Conservation (phyloP, 352 stramenopile genomes). For the Plasmopara viticola region DNA sequence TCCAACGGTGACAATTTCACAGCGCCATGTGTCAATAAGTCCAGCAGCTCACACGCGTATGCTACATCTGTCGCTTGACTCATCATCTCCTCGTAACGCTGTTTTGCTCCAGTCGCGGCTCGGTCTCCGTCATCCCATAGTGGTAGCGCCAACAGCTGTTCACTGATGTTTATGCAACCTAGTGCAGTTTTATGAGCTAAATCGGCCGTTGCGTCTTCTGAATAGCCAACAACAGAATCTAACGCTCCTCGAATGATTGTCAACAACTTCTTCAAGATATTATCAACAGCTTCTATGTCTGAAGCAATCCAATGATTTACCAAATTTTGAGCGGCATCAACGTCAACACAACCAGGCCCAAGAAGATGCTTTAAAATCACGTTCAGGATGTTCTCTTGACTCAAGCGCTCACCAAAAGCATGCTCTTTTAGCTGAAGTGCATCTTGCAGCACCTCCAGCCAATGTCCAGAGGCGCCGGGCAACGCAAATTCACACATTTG, state of each 20-base stretch:
- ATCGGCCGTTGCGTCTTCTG: conserved; percentile 22
- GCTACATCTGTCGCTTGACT: conserved; percentile 26
- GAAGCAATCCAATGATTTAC: conserved; percentile 46
- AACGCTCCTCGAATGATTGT: conserved; percentile 25
- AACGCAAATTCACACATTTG: conserved; percentile 47
- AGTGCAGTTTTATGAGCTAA: conserved; percentile 22
- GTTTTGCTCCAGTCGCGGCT: conserved; percentile 11
- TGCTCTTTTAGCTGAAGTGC: conserved; percentile 65
- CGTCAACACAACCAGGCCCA: conserved; percentile 14
- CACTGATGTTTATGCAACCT: conserved; percentile 29
- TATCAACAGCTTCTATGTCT: conserved; percentile 35
- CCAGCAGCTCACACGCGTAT: conserved; percentile 44
- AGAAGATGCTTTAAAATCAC: conserved; percentile 50
- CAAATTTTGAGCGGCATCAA: conserved; percentile 35
- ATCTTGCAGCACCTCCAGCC: conserved; percentile 55
- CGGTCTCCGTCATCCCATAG: conserved; percentile 25
- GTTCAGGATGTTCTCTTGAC: conserved; percentile 48
- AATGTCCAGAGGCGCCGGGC: conserved; percentile 17
- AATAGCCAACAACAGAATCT: conserved; percentile 30
- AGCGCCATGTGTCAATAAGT: conserved; percentile 49
- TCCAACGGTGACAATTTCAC: conserved; percentile 33
- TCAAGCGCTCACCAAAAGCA: conserved; percentile 54
- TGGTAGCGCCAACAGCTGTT: conserved; percentile 29
- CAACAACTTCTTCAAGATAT: conserved; percentile 40
- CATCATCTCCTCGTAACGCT: conserved; percentile 26